Percentiles rank a stretch among this genome's conserved stretches.
These are phyloP conservation scores for Ascochyta koolunga DNA, from an alignment of 2,329 filamentous ascomycete species.

Conservation along the genomic window DNA sequence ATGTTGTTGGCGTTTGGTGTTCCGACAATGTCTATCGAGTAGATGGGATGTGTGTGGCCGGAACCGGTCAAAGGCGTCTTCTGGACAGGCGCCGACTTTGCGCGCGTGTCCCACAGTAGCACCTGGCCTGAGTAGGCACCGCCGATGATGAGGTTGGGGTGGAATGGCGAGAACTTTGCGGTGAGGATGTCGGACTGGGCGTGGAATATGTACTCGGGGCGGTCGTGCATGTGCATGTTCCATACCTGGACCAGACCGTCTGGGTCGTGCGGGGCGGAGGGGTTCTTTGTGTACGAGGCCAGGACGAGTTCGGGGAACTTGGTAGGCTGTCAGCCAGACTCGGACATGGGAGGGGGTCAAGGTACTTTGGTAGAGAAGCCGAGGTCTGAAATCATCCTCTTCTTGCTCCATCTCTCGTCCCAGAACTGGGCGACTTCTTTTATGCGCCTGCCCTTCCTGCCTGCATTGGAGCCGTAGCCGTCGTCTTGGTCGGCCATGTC, in stretches of 20 bases:
- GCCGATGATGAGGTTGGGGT: constrained; percentile 93
- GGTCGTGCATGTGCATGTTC: constrained; percentile 93
- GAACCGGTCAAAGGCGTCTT: constrained; percentile 95
- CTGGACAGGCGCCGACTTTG: constrained; percentile 81
- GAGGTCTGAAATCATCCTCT: constrained; percentile 94
- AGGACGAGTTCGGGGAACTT: constrained; percentile 88
- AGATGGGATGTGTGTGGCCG: constrained; percentile 95
- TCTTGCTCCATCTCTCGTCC: constrained; percentile 94
- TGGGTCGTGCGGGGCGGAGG: constrained; percentile 89
- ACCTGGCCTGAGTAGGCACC: constrained; percentile 97
- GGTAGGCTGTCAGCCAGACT: constrained; percentile 24
- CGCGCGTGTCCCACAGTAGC: constrained; percentile 93
- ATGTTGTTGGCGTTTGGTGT: constrained; percentile 99
- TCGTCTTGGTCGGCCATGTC: constrained; percentile 85
- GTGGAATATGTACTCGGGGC: constrained; percentile 95
- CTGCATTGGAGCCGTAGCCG: constrained; percentile 69
- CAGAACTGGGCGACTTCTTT: constrained; percentile 93
- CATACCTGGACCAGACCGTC: constrained; percentile 94
- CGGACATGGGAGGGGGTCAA: not conserved
- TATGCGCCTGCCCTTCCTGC: constrained; percentile 74
- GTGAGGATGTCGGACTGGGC: constrained; percentile 94
- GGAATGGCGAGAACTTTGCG: constrained; percentile 97
- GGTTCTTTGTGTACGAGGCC: constrained; percentile 96
- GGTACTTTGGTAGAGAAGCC: constrained; percentile 87
- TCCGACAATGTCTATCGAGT: constrained; percentile 92